Evolutionary conservation across 2,329 filamentous ascomycete species (phyloP).

Genomic region (Ophiostoma pallidulum): DNA sequence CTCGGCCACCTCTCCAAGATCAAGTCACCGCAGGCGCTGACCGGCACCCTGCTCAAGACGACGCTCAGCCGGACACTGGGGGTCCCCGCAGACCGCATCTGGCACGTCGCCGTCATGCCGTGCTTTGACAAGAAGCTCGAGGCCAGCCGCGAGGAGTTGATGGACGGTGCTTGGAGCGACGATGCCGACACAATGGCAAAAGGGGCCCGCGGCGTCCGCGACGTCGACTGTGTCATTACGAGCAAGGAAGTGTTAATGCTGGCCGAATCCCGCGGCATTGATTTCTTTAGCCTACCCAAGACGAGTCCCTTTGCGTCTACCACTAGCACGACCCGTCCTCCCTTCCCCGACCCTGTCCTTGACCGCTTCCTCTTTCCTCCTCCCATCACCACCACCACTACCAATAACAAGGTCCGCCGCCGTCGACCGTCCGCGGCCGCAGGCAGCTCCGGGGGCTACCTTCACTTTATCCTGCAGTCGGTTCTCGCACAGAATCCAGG

Average conservation of each 20-base stretch:
- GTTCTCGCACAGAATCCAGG: slow-evolving; percentile 62
- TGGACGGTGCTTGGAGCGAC: slow-evolving; percentile 76
- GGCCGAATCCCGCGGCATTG: slow-evolving; percentile 67
- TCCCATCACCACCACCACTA: too few relatives aligned
- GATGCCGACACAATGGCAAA: slow-evolving; percentile 36
- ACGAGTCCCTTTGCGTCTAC: slow-evolving; percentile 21
- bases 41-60: slow-evolving; percentile 84
- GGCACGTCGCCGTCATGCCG: slow-evolving; percentile 94
- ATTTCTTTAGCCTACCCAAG: slow-evolving; percentile 62
- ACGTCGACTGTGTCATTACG: slow-evolving; percentile 97
- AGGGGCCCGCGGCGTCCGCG: slow-evolving; percentile 54
- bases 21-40: slow-evolving; percentile 89
- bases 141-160: slow-evolving; percentile 86
- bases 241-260: slow-evolving; percentile 90
- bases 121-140: slow-evolving; percentile 99
- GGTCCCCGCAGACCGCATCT: slow-evolving; percentile 70
- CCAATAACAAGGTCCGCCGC: slow-evolving; percentile 21
- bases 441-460: slow-evolving; percentile 80
- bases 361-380: slow-evolving; percentile 66
- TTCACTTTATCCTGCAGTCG: slow-evolving; percentile 73
- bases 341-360: slow-evolving; percentile 66
- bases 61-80: slow-evolving; percentile 63
- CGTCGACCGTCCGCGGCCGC: slow-evolving; percentile 43
- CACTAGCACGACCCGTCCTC: slow-evolving; percentile 28
- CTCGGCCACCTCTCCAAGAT: slow-evolving; percentile 82